Evolutionary conservation across 139 green algal species (phyloP).

Genomic region (Coelastrella sp.): DNA sequence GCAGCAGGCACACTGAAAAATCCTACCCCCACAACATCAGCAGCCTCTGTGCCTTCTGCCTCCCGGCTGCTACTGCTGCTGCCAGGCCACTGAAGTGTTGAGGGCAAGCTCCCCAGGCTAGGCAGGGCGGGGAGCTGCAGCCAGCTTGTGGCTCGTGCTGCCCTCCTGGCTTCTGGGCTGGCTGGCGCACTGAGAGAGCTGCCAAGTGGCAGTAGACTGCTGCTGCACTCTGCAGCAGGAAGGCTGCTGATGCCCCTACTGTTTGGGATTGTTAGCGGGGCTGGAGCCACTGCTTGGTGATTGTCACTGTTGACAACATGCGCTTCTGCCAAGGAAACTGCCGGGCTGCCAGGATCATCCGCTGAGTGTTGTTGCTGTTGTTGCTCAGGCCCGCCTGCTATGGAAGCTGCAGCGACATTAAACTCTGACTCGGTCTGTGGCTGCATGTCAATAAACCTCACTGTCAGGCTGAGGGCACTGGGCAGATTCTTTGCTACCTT

Average conservation of each 20-base stretch:
- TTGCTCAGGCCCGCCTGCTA: neutral
- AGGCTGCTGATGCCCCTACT: constrained; percentile 15
- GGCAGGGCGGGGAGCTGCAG: constrained; percentile 12
- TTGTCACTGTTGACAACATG: neutral
- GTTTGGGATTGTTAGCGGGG: neutral
- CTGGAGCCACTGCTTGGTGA: neutral
- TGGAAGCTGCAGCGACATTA: neutral
- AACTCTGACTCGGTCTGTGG: neutral
- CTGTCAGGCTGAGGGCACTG: constrained; percentile 1
- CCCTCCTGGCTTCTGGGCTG: neutral
- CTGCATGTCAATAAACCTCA: constrained; percentile 44
- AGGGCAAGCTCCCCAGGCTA: neutral
- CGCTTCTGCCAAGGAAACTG: neutral
- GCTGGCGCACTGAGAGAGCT: constrained; percentile 25
- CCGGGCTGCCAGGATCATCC: neutral
- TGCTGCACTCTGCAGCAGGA: neutral
- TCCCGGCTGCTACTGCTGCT: constrained; percentile 24
- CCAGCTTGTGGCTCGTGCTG: constrained; percentile 13
- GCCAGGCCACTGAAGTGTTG: neutral
- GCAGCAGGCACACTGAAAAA: neutral
- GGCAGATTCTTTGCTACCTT: constrained; percentile 27
- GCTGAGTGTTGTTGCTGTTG: neutral
- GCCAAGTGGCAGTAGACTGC: neutral
- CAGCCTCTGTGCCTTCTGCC: neutral
- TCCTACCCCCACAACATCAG: neutral